These are phyloP conservation scores for Hemileccinum rubropunctum DNA, from an alignment of 768 basidiomycete species.

Conservation along the genomic window DNA sequence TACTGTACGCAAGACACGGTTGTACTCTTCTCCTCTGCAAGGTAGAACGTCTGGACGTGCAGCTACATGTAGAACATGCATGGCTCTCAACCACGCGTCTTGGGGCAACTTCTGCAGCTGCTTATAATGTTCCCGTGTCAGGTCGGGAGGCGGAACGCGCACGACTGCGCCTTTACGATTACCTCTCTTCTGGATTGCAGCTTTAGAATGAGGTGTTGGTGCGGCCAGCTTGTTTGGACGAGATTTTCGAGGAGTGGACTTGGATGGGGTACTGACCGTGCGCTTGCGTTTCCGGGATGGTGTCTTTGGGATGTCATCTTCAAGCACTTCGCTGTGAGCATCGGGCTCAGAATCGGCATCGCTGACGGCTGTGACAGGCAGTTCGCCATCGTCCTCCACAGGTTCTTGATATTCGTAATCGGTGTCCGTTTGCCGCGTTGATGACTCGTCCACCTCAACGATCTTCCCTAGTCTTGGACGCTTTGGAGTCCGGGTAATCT, in stretches of 20 bases:
- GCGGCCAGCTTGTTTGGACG: slow-evolving; percentile 45
- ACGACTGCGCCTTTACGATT: slow-evolving; percentile 28
- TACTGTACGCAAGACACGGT: slow-evolving; percentile 68
- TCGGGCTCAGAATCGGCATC: slow-evolving; percentile 29
- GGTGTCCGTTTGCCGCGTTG: slow-evolving; percentile 14
- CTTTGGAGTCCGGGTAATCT: slow-evolving; percentile 13
- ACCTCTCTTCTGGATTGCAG: slow-evolving; percentile 50
- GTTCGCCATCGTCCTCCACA: slow-evolving; percentile 16
- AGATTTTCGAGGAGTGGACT: slow-evolving; percentile 35
- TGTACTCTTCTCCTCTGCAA: slow-evolving; percentile 85
- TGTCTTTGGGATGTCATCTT: slow-evolving; percentile 42
- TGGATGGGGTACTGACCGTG: slow-evolving; percentile 23
- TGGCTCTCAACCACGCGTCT: slow-evolving; percentile 83
- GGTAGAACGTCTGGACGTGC: slow-evolving; percentile 88
- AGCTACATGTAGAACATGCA: slow-evolving; percentile 91
- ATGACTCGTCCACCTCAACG: slow-evolving; percentile 24
- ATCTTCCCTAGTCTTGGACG: slow-evolving; percentile 19
- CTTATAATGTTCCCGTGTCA: slow-evolving; percentile 36
- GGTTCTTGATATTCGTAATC: slow-evolving; percentile 25
- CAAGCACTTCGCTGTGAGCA: slow-evolving; percentile 21
- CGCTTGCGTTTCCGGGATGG: slow-evolving; percentile 56
- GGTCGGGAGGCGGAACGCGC: slow-evolving; percentile 35
- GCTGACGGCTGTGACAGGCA: slow-evolving; percentile 10
- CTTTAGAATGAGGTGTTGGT: slow-evolving; percentile 77
- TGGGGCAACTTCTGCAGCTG: slow-evolving; percentile 52